Base-by-base conservation (phyloP, 306 rosid species). In the Senna tora region DNA sequence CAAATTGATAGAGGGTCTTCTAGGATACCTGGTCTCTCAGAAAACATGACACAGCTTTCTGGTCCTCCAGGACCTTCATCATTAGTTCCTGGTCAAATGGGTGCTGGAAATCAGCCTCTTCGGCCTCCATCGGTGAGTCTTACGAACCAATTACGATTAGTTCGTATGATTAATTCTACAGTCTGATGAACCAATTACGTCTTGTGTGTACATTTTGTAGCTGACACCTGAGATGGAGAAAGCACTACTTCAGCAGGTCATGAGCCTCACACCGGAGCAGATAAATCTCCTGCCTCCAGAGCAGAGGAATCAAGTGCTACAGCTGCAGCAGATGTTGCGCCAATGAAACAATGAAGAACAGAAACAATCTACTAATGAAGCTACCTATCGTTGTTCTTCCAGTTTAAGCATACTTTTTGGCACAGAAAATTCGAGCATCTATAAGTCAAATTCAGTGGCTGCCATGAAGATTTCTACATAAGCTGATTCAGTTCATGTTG, bases 161-260 rank as follows among this genome's bases (percentile, higher is more conserved):
- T 59, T 45, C 30, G 57, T 30, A 32, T 11, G 45, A 17, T 25
- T 45, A 19, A 11, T 17, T 59, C 15, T 65, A 57, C 81, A 46
- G 52, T 49, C 11, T 64, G 15, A 30, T 77, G 73, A 80, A 30
- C 20, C n/a, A n/a, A n/a, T n/a, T n/a, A n/a, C n/a, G 71, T 50
- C 67, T 59, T 43, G 52, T 51, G 55, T 4, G 34, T 36, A 22
- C 43, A 19, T 81, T 58, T 60, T 82, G 77, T 75, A 95, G 99
- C 84, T 95, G 86, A 79, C 84, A 53, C 96, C 91, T 28, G 99
- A 94, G 55, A 90, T 87, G 97, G 99, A 94, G 88, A 89, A 88
- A 87, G 91, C 89, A 0, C 78, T 91, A 75, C 99, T 91, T 72
- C 99, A 95, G 80, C 99, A 91, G 75, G 99, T 95, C 75, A 95